Conservation (phyloP, 2,329 filamentous ascomycete genomes). For the Leptodontidium sp. region DNA sequence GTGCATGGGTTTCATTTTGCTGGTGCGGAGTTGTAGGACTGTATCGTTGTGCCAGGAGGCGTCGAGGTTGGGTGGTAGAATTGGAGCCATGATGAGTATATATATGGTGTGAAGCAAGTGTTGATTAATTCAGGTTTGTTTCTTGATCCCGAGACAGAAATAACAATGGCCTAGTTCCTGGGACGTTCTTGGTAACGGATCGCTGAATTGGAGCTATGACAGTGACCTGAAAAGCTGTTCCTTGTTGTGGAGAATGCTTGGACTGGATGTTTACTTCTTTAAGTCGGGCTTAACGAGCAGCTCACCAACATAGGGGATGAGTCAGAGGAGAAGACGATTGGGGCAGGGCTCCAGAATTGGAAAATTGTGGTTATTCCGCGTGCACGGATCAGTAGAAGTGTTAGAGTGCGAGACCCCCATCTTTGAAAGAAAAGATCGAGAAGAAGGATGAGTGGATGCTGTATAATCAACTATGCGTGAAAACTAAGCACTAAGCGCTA, state of each 20-base stretch:
- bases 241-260: background rate
- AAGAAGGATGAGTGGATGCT: background rate
- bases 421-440: background rate
- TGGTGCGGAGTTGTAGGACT: constrained; percentile 64
- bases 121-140: background rate
- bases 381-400: constrained; percentile 4
- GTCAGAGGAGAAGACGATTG: background rate
- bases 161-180: too few species aligned
- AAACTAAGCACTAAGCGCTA: constrained; percentile 15
- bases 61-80: constrained; percentile 29
- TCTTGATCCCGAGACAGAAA: background rate
- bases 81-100: constrained; percentile 31
- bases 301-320: background rate
- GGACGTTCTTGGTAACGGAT: too few species aligned
- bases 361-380: background rate
- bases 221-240: background rate
- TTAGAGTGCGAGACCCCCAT: background rate
- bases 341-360: background rate
- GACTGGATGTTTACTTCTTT: constrained; percentile 11
- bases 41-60: constrained; percentile 41
- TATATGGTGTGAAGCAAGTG: constrained; percentile 2
- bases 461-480: constrained; percentile 11
- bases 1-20: constrained; percentile 62
- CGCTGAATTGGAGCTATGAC: background rate
- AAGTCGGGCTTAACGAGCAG: background rate